phyloP scores from a whole-genome alignment of 1,284 basidiomycete species.

The Austroboletus novae-zelandiae region DNA sequence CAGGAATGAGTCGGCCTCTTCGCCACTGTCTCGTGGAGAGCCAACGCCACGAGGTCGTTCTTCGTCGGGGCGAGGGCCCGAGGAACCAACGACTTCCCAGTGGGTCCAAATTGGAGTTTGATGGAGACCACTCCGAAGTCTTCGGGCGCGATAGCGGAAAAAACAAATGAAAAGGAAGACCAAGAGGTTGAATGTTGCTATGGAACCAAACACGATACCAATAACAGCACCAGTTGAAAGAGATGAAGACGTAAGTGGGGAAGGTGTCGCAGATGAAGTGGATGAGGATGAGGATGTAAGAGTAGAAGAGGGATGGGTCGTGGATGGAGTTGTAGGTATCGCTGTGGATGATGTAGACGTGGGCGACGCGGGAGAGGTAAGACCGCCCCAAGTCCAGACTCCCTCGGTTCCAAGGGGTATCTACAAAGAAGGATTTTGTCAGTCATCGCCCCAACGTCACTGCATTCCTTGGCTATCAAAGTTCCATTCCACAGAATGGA shows the following conservation, averaged over 20 bases:
- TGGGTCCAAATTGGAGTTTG: conserved; percentile 52
- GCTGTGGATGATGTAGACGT: conserved; percentile 24
- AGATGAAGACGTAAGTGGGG: conserved; percentile 25
- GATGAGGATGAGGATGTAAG: conserved; percentile 28
- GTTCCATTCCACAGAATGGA: neutral
- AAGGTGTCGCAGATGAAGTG: conserved; percentile 28
- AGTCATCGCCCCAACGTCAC: conserved; percentile 11
- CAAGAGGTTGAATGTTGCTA: conserved; percentile 40
- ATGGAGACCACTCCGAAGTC: conserved; percentile 31
- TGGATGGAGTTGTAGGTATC: conserved; percentile 23
- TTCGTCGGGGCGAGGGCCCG: conserved; percentile 23
- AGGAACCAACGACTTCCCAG: conserved; percentile 45
- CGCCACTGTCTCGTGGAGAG: conserved; percentile 62
- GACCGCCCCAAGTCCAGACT: conserved; percentile 63
- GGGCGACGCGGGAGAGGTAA: conserved; percentile 45
- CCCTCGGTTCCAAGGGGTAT: conserved; percentile 63
- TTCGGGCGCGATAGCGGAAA: conserved; percentile 48
- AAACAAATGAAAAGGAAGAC: conserved; percentile 50
- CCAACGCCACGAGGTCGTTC: conserved; percentile 54
- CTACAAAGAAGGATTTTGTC: conserved; percentile 36
- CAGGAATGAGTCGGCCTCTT: conserved; percentile 64
- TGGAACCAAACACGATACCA: conserved; percentile 45
- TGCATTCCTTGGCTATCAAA: conserved; percentile 2
- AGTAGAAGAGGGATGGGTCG: conserved; percentile 24
- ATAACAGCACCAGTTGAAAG: conserved; percentile 38